phyloP scores from a whole-genome alignment of 768 basidiomycete genomes.

The Lentinula raphanica region DNA sequence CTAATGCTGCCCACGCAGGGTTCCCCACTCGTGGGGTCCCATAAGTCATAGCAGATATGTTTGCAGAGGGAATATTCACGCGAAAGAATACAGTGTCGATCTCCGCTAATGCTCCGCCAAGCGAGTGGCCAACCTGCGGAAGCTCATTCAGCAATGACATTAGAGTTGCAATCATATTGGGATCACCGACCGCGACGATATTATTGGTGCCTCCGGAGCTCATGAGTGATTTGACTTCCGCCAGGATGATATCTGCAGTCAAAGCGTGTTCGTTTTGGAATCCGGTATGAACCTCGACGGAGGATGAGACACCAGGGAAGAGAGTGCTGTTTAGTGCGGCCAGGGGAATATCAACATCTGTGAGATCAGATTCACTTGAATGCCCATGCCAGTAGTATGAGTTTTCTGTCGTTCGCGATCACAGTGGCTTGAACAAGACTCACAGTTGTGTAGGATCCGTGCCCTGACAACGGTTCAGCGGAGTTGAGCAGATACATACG shows the following conservation, averaged over 20 bases:
- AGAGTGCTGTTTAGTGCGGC: slow-evolving; percentile 26
- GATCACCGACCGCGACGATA: slow-evolving; percentile 24
- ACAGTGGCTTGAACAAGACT: slow-evolving; percentile 5
- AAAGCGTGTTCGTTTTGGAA: slow-evolving; percentile 35
- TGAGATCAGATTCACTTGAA: slow-evolving; percentile 31
- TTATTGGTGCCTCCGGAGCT: slow-evolving; percentile 21
- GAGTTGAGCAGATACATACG: background rate
- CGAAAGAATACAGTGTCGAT: slow-evolving; percentile 28
- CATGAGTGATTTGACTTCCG: slow-evolving; percentile 27
- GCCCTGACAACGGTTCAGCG: slow-evolving; percentile 16
- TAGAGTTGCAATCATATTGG: too few relatives aligned
- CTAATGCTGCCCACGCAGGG: slow-evolving; percentile 2
- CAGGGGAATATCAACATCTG: slow-evolving; percentile 29
- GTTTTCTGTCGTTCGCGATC: background rate
- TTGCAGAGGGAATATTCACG: slow-evolving; percentile 23
- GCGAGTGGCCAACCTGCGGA: slow-evolving; percentile 26
- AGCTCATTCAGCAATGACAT: too few relatives aligned
- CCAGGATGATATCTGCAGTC: slow-evolving; percentile 23
- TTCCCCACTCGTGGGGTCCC: slow-evolving; percentile 5
- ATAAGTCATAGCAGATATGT: slow-evolving; percentile 4
- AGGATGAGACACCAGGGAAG: slow-evolving; percentile 36
- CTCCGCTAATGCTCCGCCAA: slow-evolving; percentile 29
- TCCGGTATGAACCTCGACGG: slow-evolving; percentile 35
- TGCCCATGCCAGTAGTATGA: too few relatives aligned
- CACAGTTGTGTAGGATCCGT: slow-evolving; percentile 38